Base-by-base conservation (phyloP, 1,139 yeast species). In the Saccharomyces hybrid region DNA sequence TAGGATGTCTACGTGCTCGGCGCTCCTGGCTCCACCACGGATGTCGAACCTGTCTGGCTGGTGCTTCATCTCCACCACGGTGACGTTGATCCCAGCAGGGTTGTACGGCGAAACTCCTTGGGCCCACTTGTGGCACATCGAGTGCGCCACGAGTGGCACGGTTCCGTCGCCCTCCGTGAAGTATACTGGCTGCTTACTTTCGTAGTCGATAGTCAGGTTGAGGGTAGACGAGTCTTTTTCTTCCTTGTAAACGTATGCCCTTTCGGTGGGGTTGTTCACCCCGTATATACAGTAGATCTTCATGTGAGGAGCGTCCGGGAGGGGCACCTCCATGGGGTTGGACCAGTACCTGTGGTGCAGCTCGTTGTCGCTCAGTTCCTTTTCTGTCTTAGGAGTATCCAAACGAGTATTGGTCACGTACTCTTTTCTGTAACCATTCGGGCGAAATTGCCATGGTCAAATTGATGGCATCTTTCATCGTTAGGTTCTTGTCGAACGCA, bases 81-180 rank as follows among this genome's bases (percentile, higher is more conserved):
- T 89, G 27, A 91, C 95, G 24, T 76, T 66, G 2, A 82, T 73
- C 28, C 80, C 78, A 1, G 87, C 95, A 1, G 99, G 99, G 68
- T 93, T 93, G 75, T 80, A 91, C 56, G 86, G 78, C 47, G 88
- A 83, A 42, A 70, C 73, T 1, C 78, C 78, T 62, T 85, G 83
- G 63, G 86, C 84, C 98, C 98, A 91, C 65, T 87, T 85, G 66
- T 91, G 97, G 63, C 82, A 79, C 78, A 81, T 80, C 2, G 88
- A 66, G 64, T 93, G 98, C 1, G 97, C 85, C 61, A 90, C 71
- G 24, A 93, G 69, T 4, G 97, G 88, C 4, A 93, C 88, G 0
- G 99, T 93, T 2, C 99, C 99, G 68, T 93, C 99, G 24, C 99
- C 99, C 66, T 93, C 97, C 0, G 96, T 88, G 67, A 88, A 76